Evolutionary conservation across 2,329 filamentous ascomycete genomes (phyloP).

Genomic region (Epicoccum nigrum): DNA sequence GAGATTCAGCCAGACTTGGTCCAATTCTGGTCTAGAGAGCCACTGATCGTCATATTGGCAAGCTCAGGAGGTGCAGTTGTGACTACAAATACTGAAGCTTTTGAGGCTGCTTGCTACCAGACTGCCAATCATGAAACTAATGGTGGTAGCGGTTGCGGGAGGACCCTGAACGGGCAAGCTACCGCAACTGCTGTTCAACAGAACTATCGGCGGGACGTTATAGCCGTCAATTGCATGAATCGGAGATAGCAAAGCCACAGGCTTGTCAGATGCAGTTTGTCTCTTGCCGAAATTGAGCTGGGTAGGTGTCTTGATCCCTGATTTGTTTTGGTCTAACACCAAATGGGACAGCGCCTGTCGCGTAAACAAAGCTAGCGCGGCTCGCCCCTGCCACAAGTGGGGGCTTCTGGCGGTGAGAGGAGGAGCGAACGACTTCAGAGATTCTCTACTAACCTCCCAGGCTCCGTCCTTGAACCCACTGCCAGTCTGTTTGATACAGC

Average conservation of each 20-base stretch:
- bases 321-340: slow-evolving; percentile 4
- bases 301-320: slow-evolving; percentile 4
- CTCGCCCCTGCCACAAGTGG: slow-evolving; percentile 11
- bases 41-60: too few species aligned
- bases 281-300: background rate
- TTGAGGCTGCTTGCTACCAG: background rate
- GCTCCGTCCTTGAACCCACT: slow-evolving; percentile 25
- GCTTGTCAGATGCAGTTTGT: background rate
- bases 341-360: slow-evolving; percentile 10
- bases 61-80: too few species aligned
- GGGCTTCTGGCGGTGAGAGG: slow-evolving; percentile 18
- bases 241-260: background rate
- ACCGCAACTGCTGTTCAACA: slow-evolving; percentile 1
- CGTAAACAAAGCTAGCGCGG: slow-evolving; percentile 16
- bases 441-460: slow-evolving; percentile 23
- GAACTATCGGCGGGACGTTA: background rate
- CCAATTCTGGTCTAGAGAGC: too few species aligned
- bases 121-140: background rate
- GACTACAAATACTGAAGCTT: background rate
- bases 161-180: slow-evolving; percentile 2
- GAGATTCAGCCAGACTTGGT: too few species aligned
- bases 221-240: background rate
- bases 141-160: slow-evolving; percentile 11
- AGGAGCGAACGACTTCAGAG: slow-evolving; percentile 17
- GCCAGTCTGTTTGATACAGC: slow-evolving; percentile 46